Base-by-base conservation (phyloP, 2,329 filamentous ascomycete species). In the Sphaerostilbella broomeana region DNA sequence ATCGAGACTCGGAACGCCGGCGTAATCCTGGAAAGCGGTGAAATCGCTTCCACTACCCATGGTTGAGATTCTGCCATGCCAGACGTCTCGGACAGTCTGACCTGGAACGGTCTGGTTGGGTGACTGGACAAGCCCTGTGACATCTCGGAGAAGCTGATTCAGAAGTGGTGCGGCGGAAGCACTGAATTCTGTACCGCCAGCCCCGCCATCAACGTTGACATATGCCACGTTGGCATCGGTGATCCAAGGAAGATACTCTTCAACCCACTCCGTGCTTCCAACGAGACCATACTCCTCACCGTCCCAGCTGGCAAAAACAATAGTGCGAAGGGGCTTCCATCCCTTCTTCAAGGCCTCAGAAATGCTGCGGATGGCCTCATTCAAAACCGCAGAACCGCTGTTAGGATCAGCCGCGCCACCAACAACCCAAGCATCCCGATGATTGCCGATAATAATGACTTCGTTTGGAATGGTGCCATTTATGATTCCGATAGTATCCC, bases 401-500 rank as follows among this genome's bases (percentile, higher is more conserved):
- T 90, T 90, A 1, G 86, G 86, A 51, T 94, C 86, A 10, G 72
- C 84, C 12, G 85, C 84, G 17, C 86, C 86, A n/a, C 86, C 86
- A 15, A 81, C 81, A 52, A 90, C 82, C 86, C 86, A 94, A 0
- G 89, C 86, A 61, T 95, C 88, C 22, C 88, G 79, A 56, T 95
- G 89, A 55, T 94, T 95, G n/a, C 89, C 88, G 21, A 97, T 67
- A 4, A 98, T 73, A 31, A 98, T 70, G 1, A 95, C 87, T 55
- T 95, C 88, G 51, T 95, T 80, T 0, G 79, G 70, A 24, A 92
- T 78, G 1, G 83, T 84, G 8, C 90, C 92, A 52, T 95, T 95
- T 58, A 98, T 86, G 31, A 92, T 70, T 30, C 90, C 90, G 48
- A 97, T 90, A 3, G 92, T 86, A 56, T 98, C 84, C 88, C 88